Evolutionary conservation across 1,139 yeast genomes (phyloP), one percentile per base, ranked within the genome.

Genomic region (Eremothecium coryli): DNA sequence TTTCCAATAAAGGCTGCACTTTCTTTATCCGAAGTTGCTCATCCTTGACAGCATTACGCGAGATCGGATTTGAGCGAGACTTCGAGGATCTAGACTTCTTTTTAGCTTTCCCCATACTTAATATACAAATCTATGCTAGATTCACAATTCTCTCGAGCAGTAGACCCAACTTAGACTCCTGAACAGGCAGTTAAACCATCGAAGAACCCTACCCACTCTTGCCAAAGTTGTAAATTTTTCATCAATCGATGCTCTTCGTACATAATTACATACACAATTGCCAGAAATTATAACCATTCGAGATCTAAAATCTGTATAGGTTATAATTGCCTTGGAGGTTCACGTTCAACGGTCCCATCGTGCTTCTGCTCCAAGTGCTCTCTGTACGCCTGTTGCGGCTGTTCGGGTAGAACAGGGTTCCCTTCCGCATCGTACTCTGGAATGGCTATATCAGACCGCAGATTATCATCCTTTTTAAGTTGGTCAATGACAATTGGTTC

Each of bases 401-500:
- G 46, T 24, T 48, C 50, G 10, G 55, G 53, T 2, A 56, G 45
- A 2, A 58, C 44, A 16, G 58, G 60, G 30, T 60, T 58, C 18
- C 70, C 70, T 8, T 65, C 61, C 4, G 52, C 60, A 39, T 65
- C 69, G 36, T 61, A 63, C 32, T 69, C 64, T 1, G 74, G 76
- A 17, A 76, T 60, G 12, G 63, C 63, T 21, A 78, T 66, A 46
- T 77, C 86, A 4, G 58, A 52, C 46, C 86, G 66, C 37, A 82
- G 64, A 38, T 71, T 69, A 2, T 85, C 84, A 48, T 81, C 88
- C 49, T 75, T 71, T 45, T 70, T 66, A 39, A 82, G 64, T 45
- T 71, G 81, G 38, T 80, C 90, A 23, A 81, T 67, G 4, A 81
- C 68, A 21, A 81, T 56, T 2, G 93, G 93, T 46, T 76, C 78